Percentiles rank a stretch among this genome's conserved stretches.
These are phyloP conservation scores for Macrotyloma uniflorum DNA, from an alignment of 306 rosid species.

Conservation along the genomic window DNA sequence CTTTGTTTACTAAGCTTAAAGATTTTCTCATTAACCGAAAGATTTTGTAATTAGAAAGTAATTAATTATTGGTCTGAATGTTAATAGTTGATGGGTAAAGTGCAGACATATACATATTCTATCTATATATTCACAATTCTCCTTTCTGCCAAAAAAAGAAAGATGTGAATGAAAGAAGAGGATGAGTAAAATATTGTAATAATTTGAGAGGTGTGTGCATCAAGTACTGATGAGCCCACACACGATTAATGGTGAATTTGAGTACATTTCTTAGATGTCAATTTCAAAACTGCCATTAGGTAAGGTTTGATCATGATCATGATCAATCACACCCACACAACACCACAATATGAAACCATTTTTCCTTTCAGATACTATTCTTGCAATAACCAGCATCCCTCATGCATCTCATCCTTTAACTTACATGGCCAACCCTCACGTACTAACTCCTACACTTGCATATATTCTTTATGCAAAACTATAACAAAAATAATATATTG, in stretches of 20 bases:
- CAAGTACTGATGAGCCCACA: neutral
- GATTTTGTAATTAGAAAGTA: conserved; percentile 33
- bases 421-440: neutral
- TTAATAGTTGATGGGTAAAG: conserved; percentile 16
- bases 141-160: neutral
- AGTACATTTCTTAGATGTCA: neutral
- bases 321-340: neutral
- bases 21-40: conserved; percentile 49
- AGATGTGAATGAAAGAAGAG: neutral
- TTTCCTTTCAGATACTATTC: neutral
- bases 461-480: neutral
- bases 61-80: neutral
- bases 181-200: neutral
- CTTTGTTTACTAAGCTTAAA: conserved; percentile 41
- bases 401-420: neutral
- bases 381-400: neutral
- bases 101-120: conserved; percentile 27
- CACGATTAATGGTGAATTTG: neutral
- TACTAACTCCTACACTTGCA: neutral
- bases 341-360: neutral
- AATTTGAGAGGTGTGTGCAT: neutral
- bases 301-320: neutral
- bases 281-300: neutral
- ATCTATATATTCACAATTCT: neutral
- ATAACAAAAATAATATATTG: neutral